Base-by-base conservation (phyloP, 495 filamentous ascomycete species). In the Neurospora pannonica region DNA sequence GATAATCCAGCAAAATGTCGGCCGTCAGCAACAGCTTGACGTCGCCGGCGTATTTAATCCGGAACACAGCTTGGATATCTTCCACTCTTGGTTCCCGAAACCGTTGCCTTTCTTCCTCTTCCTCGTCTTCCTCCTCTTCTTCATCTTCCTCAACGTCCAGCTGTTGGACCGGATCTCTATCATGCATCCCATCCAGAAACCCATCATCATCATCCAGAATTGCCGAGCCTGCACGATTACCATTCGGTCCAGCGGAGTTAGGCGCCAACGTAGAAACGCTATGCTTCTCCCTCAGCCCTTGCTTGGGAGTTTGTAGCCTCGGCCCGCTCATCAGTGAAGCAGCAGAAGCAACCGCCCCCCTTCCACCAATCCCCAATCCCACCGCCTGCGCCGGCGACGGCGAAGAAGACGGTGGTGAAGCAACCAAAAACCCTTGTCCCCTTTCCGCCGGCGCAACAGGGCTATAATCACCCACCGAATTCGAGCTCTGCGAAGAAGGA, bases 1-100 rank as follows among this genome's bases (percentile, higher is more conserved):
- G 96, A 80, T 98, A 99, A 83, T 99, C 96, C 38, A 99, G 92
- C 24, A 98, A 85, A 48, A 99, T 94, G 79, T 97, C 94, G 1
- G 96, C 94, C 17, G 96, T 98, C 24, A 99, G 84, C 70, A 93
- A 93, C 5, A 99, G 86, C 70, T 90, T 90, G 36, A 99, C 86
- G 75, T 97, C 91, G 1, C 96, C 96, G 1, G 89, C 87, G 81
- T 99, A 99, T 69, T 90, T 90, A 39, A 94, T 94, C 76, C 94
- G 94, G 75, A 94, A 93, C 0, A 97, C 91, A 31, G 97, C 90
- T 81, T 98, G 97, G 24, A 97, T 84, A 80, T 99, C 96, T 42
- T 90, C 88, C 10, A 88, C 80, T 4, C 85, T 76, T 0, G 83
- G 86, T 77, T 90, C 86, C 13, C 83, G 84, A 38, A 85, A 84